A percentile compares a stretch with the other conserved stretches of the same genome.
Evolutionary conservation across 2,329 filamentous ascomycete species (phyloP).

Genomic region (Colletotrichum tanaceti): DNA sequence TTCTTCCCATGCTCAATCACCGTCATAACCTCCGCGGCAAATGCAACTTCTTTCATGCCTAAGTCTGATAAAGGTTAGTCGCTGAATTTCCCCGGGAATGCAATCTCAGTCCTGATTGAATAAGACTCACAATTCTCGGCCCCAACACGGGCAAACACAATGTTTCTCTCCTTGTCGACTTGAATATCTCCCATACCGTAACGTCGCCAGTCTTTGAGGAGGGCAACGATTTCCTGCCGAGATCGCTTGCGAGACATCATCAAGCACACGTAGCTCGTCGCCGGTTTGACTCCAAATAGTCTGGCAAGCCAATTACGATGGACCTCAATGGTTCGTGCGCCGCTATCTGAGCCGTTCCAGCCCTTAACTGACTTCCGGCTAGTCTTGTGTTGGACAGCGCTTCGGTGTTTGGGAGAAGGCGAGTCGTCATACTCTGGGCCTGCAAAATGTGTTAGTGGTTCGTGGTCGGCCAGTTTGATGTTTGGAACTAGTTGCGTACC

Average conservation of each 20-base stretch:
- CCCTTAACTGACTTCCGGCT: conserved; percentile 43
- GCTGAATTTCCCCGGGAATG: background rate
- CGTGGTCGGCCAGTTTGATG: background rate
- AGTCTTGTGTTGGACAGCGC: conserved; percentile 41
- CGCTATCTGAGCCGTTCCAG: conserved; percentile 52
- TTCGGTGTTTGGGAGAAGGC: conserved; percentile 44
- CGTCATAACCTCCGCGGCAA: conserved; percentile 88
- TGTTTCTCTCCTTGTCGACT: conserved; percentile 81
- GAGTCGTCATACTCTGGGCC: conserved; percentile 50
- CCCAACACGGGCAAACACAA: conserved; percentile 82
- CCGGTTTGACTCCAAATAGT: conserved; percentile 90
- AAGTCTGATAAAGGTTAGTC: conserved; percentile 66
- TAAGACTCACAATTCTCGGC: conserved; percentile 79
- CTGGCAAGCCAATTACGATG: conserved; percentile 90
- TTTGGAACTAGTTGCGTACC: conserved; percentile 50
- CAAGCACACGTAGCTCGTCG: conserved; percentile 80
- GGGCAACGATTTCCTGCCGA: conserved; percentile 78
- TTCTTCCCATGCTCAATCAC: conserved; percentile 87
- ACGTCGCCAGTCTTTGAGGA: conserved; percentile 83
- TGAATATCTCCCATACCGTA: conserved; percentile 85
- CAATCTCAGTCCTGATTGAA: too few species aligned
- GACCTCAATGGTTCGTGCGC: conserved; percentile 68
- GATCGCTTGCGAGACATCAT: conserved; percentile 74
- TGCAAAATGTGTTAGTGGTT: conserved; percentile 43
- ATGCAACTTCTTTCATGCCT: conserved; percentile 86